phyloP scores from a whole-genome alignment of 2,329 filamentous ascomycete genomes.

The Apiospora koreana region DNA sequence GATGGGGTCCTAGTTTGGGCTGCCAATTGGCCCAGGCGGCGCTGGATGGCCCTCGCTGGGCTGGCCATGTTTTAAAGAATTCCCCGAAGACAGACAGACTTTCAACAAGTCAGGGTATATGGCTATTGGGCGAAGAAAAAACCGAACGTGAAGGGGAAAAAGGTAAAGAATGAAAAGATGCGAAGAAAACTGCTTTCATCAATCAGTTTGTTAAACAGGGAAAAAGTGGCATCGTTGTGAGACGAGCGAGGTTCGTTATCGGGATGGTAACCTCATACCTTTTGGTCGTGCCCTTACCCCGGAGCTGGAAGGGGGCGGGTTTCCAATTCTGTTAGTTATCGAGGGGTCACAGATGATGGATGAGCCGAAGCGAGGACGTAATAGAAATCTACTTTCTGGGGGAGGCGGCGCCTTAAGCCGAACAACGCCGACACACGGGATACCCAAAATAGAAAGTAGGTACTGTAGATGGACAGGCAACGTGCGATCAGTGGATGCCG shows the following conservation, averaged over 20 bases:
- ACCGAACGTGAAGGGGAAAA: not conserved
- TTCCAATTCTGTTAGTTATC: not conserved
- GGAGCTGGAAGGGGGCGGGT: not conserved
- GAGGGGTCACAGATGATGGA: not conserved
- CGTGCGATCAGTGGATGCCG: not conserved
- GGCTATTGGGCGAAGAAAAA: not conserved
- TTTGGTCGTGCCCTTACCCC: not conserved
- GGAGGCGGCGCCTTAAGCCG: not conserved
- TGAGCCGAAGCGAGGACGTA: constrained; percentile 2
- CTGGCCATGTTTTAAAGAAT: constrained; percentile 25
- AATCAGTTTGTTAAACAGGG: not conserved
- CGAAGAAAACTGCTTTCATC: not conserved
- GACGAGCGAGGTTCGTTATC: not conserved
- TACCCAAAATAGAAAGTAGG: not conserved
- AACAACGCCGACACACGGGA: constrained; percentile 1
- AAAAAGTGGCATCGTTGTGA: not conserved
- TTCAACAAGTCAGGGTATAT: constrained; percentile 23
- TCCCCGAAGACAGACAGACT: constrained; percentile 24
- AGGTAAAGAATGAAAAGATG: constrained; percentile 13
- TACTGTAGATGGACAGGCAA: too few species aligned
- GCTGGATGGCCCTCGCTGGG: constrained; percentile 26
- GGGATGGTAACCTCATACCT: not conserved
- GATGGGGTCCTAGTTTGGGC: constrained; percentile 26
- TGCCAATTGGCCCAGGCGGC: constrained; percentile 31
- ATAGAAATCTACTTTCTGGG: not conserved